Base-by-base conservation (phyloP, 2,329 filamentous ascomycete species). In the Aphanocladium album region DNA sequence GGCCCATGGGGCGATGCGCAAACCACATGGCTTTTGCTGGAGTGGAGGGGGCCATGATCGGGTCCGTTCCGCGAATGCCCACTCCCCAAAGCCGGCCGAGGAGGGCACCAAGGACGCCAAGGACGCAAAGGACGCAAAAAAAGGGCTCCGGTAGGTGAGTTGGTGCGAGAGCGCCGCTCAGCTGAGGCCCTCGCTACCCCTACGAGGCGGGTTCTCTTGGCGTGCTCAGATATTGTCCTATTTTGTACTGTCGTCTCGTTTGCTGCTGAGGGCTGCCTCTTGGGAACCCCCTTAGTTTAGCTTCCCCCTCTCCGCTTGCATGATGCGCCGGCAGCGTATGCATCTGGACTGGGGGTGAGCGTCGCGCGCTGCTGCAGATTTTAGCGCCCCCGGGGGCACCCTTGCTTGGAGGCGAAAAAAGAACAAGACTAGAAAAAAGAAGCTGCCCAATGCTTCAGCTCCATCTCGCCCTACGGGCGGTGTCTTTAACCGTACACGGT, bases 401-500 rank as follows among this genome's bases (percentile, higher is more conserved):
- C 30, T 43, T 45, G 47, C 30, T 37, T 52, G 21, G 46, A 58
- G 23, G 56, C 46, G 56, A 45, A 52, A 59, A 59, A 45, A n/a
- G 47, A 58, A 52, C 3, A 45, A 23, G 57, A 33, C 37, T 52
- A 45, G 57, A 59, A 59, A 9, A 9, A 27, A 30, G 9, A 14
- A 27, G 25, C 2, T 51, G n/a, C 33, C 35, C 56, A 58, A 43
- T 35, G 37, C 37, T 37, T 46, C 57, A 59, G 49, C 47, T 51
- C 14, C 57, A 46, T 51, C 8, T 6, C 45, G 33, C 55, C 47
- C 37, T 59, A 50, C 27, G 11, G 27, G 57, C 57, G 57, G 57
- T 47, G 25, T 60, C 57, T 49, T 60, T 60, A 54, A 60, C 57
- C 57, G 30, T 47, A 47, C 57, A 19, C 17, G 57, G 57, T 14